Base-by-base conservation (phyloP, 192 early-diverging fungal species). In the Linnemannia zychae region DNA sequence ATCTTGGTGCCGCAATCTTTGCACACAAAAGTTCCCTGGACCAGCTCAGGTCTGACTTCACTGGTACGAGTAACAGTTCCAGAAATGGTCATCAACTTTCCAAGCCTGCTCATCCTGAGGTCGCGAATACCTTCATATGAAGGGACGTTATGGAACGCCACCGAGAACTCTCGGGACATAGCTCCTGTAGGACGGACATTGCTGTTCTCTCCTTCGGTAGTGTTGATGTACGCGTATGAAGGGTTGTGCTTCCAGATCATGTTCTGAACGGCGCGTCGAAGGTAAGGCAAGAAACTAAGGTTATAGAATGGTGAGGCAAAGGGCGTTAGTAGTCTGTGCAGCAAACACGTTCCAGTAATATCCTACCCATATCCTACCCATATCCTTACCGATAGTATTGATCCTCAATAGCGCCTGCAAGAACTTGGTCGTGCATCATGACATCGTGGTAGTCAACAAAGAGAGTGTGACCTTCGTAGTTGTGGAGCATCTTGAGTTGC, bases 21-120 rank as follows among this genome's bases (percentile, higher is more conserved):
- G 88, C 98, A 99, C 40, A 92, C 91, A 86, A 99, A 99, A 12
- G 96, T 94, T 37, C 97, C 98, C 80, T 90, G 94, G 20, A 99
- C 70, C 11, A 99, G 91, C 91, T 99, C 98, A 15, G 98, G 98
- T 48, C 98, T 89, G 38, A 99, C 97, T 90, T 99, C 97, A 52
- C 96, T 97, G 4, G 97, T 99, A 24, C 98, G 88, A 15, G 98
- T 99, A 33, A 99, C 98, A 7, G 98, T 99, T 48, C 98, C 98
- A 65, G 93, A 91, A 50, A 99, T 91, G 47, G 91, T 90, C 46
- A 95, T 89, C 48, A 99, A 91, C 53, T 96, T 90, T 31, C 97
- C 98, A 67, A 98, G 93, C 38, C 90, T 89, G 47, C 94, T 93
- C 67, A 95, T 96, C 66, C 93, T 93, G 66, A 99, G 85, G 82